phyloP scores from a whole-genome alignment of 768 basidiomycete genomes.

The Auriscalpium orientale region DNA sequence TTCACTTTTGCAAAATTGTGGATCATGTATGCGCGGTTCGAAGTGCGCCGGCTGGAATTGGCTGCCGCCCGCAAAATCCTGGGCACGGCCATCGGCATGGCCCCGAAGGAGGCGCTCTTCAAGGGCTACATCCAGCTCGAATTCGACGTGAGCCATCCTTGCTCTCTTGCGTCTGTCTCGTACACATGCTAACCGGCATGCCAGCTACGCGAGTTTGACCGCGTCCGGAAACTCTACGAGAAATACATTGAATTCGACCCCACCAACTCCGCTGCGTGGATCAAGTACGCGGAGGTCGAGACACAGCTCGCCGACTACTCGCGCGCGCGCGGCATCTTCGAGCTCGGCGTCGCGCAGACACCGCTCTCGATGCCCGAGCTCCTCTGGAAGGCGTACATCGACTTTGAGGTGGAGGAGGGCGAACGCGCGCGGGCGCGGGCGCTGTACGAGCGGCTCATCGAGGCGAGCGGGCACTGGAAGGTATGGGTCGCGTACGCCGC shows the following conservation, averaged over 20 bases:
- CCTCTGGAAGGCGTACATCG: conserved; percentile 92
- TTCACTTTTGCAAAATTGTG: conserved; percentile 98
- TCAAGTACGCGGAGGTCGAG: conserved; percentile 91
- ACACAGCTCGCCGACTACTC: conserved; percentile 77
- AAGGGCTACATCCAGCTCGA: conserved; percentile 94
- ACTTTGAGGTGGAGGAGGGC: conserved; percentile 92
- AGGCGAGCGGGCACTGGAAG: conserved; percentile 88
- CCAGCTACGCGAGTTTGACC: conserved; percentile 90
- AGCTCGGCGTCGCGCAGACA: conserved; percentile 78
- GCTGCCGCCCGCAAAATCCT: conserved; percentile 81
- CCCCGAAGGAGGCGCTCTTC: conserved; percentile 91
- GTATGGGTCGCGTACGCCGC: conserved; percentile 95
- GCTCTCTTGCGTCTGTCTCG: not conserved
- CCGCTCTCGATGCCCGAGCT: conserved; percentile 93
- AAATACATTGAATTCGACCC: conserved; percentile 95
- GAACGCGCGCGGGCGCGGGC: conserved; percentile 79
- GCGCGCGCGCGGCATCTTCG: conserved; percentile 90
- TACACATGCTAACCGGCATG: not conserved
- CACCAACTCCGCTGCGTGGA: conserved; percentile 90
- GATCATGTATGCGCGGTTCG: conserved; percentile 89
- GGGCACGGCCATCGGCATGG: conserved; percentile 90
- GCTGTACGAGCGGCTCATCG: conserved; percentile 82
- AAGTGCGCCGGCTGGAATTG: conserved; percentile 77
- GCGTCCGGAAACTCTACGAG: conserved; percentile 84
- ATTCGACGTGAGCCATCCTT: conserved; percentile 51